These are phyloP conservation scores for Microbotryum scabiosae DNA, from an alignment of 1,284 basidiomycete species.

Conservation along the genomic window DNA sequence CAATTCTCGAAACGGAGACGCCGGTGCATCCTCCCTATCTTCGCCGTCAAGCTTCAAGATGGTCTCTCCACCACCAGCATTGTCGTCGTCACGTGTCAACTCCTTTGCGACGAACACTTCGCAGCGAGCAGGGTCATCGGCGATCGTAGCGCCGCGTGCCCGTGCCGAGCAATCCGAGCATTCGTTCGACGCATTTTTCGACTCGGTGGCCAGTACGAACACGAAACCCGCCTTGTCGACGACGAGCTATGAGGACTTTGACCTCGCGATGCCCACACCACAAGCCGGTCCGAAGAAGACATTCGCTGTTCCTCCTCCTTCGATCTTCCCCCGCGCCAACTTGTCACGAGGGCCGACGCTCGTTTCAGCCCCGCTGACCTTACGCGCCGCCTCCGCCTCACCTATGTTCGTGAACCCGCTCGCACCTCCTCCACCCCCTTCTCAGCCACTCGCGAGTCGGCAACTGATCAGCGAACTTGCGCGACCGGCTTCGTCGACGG, in stretches of 20 bases:
- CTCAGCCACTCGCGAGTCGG: conserved; percentile 16
- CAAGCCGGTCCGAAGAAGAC: no score
- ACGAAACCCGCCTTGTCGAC: conserved; percentile 1
- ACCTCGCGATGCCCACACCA: background rate
- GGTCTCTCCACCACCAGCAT: background rate
- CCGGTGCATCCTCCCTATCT: background rate
- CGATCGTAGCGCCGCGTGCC: background rate
- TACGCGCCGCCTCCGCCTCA: background rate
- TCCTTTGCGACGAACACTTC: background rate
- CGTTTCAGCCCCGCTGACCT: background rate
- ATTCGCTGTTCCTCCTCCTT: background rate
- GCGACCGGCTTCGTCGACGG: background rate
- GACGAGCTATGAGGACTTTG: background rate
- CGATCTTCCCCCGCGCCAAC: background rate
- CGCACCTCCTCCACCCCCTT: conserved; percentile 24
- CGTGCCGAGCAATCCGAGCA: conserved; percentile 3
- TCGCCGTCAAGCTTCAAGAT: background rate
- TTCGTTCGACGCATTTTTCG: conserved; percentile 33
- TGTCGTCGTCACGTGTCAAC: background rate
- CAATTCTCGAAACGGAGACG: background rate
- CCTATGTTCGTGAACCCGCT: conserved; percentile 7
- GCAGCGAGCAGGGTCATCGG: background rate
- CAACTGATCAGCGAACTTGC: background rate
- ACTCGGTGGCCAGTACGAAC: conserved; percentile 19
- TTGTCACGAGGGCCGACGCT: background rate